Evolutionary conservation across 1,284 basidiomycete genomes (phyloP).

Genomic region (Trametes hirsuta): DNA sequence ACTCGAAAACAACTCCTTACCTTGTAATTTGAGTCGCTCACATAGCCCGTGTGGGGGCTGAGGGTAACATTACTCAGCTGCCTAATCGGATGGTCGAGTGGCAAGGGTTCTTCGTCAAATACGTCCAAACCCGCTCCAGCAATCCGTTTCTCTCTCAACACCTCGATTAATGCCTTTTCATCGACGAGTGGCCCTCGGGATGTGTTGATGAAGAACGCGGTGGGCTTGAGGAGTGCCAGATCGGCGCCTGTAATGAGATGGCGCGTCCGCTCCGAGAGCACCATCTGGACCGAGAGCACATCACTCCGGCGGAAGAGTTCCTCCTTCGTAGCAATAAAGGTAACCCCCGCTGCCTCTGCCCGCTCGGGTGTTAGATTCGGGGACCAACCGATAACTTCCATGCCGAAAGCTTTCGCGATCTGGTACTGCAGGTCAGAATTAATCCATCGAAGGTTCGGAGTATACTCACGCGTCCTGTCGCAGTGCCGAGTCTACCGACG

Average conservation of each 20-base stretch:
- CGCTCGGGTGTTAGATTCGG: conserved; percentile 62
- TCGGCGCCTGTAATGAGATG: conserved; percentile 52
- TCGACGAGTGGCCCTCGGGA: conserved; percentile 65
- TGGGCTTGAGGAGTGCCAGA: conserved; percentile 53
- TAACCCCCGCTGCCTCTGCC: conserved; percentile 54
- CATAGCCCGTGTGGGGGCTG: conserved; percentile 65
- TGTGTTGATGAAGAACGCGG: conserved; percentile 66
- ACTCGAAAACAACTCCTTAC: conserved; percentile 27
- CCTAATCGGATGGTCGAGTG: conserved; percentile 55
- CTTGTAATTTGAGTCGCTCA: conserved; percentile 53
- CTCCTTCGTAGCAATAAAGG: conserved; percentile 51
- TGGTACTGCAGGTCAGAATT: conserved; percentile 24
- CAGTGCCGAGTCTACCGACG: conserved; percentile 55
- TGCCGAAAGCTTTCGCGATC: conserved; percentile 62
- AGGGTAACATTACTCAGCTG: conserved; percentile 55
- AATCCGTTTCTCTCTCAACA: conserved; percentile 50
- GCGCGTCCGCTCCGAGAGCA: conserved; percentile 53
- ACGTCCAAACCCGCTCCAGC: conserved; percentile 62
- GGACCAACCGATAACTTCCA: conserved; percentile 67
- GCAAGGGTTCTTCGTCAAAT: conserved; percentile 65
- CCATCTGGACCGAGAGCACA: conserved; percentile 62
- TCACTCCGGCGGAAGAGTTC: conserved; percentile 56
- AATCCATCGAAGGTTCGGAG: neutral
- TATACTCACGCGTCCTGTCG: conserved; percentile 47
- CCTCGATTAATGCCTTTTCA: conserved; percentile 54